A percentile compares a stretch with the other conserved stretches of the same genome.
phyloP scores from a whole-genome alignment of 768 basidiomycete species.

The Suillus ampliporus region DNA sequence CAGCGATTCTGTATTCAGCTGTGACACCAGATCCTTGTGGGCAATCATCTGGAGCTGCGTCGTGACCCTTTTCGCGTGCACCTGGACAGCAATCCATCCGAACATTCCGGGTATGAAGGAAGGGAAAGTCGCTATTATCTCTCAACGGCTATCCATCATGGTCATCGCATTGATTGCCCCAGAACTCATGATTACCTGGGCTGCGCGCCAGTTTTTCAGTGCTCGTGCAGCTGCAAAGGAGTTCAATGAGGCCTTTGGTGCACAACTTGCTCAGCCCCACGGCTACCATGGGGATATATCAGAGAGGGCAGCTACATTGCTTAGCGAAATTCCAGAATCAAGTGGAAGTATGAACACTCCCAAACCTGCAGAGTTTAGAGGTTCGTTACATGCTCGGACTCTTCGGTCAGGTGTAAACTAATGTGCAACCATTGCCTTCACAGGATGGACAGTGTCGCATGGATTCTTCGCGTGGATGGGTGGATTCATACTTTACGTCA shows the following conservation, averaged over 20 bases:
- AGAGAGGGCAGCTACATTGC: no score
- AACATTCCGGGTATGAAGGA: conserved; percentile 20
- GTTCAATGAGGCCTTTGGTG: background rate
- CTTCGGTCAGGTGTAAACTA: background rate
- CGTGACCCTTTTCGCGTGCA: no score
- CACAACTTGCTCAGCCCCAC: no score
- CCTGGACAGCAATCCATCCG: no score
- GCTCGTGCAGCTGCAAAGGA: conserved; percentile 17
- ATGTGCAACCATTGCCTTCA: background rate
- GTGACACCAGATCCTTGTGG: no score
- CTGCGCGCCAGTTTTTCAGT: conserved; percentile 27
- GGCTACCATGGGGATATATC: no score
- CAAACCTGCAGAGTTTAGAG: background rate
- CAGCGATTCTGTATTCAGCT: no score
- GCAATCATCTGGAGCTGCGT: no score
- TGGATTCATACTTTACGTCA: conserved; percentile 22
- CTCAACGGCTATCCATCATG: conserved; percentile 23
- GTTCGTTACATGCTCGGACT: background rate
- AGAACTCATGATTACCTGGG: conserved; percentile 30
- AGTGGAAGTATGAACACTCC: background rate
- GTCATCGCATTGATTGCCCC: conserved; percentile 15
- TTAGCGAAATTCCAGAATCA: background rate
- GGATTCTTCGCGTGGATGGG: conserved; percentile 28
- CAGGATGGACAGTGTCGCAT: conserved; percentile 16
- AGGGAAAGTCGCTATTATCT: background rate